Evolutionary conservation across 257 asterid genomes (phyloP).

Genomic region (Asclepias syriaca): DNA sequence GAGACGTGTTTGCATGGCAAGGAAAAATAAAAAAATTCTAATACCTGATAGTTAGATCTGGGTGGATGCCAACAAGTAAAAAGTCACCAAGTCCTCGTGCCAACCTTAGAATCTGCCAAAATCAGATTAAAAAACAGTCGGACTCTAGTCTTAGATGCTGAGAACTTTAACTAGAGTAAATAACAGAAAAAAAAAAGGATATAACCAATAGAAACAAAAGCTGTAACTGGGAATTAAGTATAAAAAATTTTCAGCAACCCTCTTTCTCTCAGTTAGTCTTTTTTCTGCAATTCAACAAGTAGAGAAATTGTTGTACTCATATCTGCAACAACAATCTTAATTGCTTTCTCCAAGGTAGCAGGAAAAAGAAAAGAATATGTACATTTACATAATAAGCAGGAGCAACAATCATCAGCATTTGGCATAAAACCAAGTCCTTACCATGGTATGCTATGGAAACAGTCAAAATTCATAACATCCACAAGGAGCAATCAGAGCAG

Average conservation of each 20-base stretch:
- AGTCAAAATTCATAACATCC: not conserved
- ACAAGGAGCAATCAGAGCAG: not conserved
- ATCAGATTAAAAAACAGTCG: slow-evolving; percentile 17
- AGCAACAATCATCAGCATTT: not conserved
- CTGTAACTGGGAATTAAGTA: not conserved
- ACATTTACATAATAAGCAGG: not conserved
- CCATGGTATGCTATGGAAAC: not conserved
- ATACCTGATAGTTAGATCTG: slow-evolving; percentile 91
- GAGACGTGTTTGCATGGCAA: not conserved
- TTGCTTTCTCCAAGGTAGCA: not conserved
- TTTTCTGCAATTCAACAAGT: no score
- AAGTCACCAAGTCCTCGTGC: slow-evolving; percentile 98
- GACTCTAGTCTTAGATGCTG: slow-evolving; percentile 8
- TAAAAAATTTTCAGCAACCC: not conserved
- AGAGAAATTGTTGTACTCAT: not conserved
- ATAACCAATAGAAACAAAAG: not conserved
- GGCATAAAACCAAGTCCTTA: not conserved
- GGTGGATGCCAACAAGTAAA: slow-evolving; percentile 98
- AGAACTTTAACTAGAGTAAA: not conserved
- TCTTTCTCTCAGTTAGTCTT: no score
- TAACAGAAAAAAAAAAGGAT: not conserved
- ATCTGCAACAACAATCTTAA: not conserved
- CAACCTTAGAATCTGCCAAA: slow-evolving; percentile 70
- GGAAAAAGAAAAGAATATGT: not conserved
- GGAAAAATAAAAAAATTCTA: slow-evolving; percentile 1